Evolutionary conservation across 495 filamentous ascomycete genomes (phyloP), one percentile per base, ranked within the genome.

Genomic region (Penicillium coprophilum): DNA sequence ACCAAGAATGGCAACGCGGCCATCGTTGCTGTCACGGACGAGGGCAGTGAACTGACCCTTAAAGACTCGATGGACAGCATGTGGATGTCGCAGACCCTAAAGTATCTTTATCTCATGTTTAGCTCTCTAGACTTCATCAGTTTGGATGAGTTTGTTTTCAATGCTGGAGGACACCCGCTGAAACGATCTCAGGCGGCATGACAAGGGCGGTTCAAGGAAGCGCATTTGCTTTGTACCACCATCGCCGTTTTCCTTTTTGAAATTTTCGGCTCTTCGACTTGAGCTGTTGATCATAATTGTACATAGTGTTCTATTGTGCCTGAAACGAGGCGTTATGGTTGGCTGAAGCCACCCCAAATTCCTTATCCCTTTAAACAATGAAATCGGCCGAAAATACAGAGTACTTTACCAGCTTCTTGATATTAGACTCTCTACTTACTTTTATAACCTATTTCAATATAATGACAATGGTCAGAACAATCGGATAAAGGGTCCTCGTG

Each of bases 71-170:
- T 80, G 74, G 75, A 81, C 62, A 72, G 76, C 43, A 85, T 83
- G 57, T 85, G 82, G 81, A 69, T 82, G 63, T 80, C 80, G 28
- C 85, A 88, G 74, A 85, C 85, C n/a, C 66, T 88, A 49, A 90
- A 88, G 69, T 90, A 88, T 59, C 87, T 87, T 58, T 89, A 87
- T 65, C 66, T 88, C 30, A 75, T 85, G 6, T 88, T 87, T 57
- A 78, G 74, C 19, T 76, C 84, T 17, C 82, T 83, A 9, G 78
- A 81, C 12, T 60, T 84, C 9, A 72, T 91, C 12, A 85, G 80
- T 62, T 65, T 91, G 61, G 87, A 92, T 69, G 78, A 90, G 19
- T 91, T 78, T 77, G 87, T 91, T 19, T 79, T 91, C 64, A 82
- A 79, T 56, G 79, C 79, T 6, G 79, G 77, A 55, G 79, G 76